Percentiles rank a stretch among this genome's conserved stretches.
phyloP scores from a whole-genome alignment of 2,329 filamentous ascomycete genomes.

The Fusarium sp. region DNA sequence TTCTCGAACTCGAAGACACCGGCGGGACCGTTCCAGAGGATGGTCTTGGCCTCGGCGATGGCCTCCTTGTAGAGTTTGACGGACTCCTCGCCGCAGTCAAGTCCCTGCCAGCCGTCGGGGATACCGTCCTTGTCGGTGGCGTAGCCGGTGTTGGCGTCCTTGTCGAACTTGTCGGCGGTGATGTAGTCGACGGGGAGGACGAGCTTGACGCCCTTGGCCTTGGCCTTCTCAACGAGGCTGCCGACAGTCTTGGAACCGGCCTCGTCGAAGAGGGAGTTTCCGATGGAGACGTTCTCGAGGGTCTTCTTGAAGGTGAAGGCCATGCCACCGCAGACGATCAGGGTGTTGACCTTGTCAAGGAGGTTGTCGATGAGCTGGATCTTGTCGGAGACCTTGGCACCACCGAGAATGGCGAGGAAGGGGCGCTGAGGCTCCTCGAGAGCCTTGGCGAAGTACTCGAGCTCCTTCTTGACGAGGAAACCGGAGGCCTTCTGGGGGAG shows the following conservation, averaged over 20 bases:
- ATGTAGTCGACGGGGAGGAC: constrained; percentile 95
- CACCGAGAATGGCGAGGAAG: constrained; percentile 98
- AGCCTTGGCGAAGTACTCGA: constrained; percentile 98
- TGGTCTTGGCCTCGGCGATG: constrained; percentile 90
- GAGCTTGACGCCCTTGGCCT: constrained; percentile 95
- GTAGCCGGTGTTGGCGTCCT: constrained; percentile 81
- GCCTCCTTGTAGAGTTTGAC: constrained; percentile 88
- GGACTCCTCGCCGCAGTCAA: constrained; percentile 92
- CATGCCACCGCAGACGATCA: constrained; percentile 98
- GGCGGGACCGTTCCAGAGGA: constrained; percentile 98
- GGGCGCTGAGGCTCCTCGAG: constrained; percentile 93
- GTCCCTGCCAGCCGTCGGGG: constrained; percentile 96
- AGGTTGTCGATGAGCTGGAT: constrained; percentile 99
- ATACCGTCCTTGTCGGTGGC: constrained; percentile 91
- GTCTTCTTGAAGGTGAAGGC: constrained; percentile 99
- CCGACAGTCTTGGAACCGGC: constrained; percentile 91
- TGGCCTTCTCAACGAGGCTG: constrained; percentile 91
- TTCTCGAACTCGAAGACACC: constrained; percentile 98
- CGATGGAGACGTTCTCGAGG: constrained; percentile 89
- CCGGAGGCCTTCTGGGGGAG: constrained; percentile 97
- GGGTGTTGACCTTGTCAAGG: constrained; percentile 95
- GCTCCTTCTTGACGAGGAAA: constrained; percentile 99
- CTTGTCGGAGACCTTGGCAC: constrained; percentile 99
- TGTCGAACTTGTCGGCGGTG: constrained; percentile 93
- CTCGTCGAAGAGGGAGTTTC: constrained; percentile 92